A percentile compares a stretch with the other conserved stretches of the same genome.
These are phyloP conservation scores for Cubamyces lactineus DNA, from an alignment of 768 basidiomycete species.

Conservation along the genomic window DNA sequence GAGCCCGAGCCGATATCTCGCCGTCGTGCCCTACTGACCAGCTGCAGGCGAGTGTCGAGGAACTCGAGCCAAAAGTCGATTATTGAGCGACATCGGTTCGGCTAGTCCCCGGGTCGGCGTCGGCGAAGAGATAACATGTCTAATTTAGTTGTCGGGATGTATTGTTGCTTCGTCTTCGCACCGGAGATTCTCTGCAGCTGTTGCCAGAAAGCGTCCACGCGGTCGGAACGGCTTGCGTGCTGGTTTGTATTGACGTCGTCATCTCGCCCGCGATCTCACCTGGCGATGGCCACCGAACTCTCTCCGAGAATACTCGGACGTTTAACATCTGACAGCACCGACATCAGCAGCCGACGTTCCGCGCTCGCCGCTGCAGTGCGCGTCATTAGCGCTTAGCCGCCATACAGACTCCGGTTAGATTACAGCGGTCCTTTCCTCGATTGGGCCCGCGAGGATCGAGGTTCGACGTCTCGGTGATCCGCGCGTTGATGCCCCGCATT, in stretches of 20 bases:
- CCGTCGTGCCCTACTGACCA: neutral
- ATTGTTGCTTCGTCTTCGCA: constrained; percentile 3
- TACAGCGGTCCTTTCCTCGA: constrained; percentile 5
- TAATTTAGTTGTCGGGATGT: constrained; percentile 8
- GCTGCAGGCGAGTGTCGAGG: constrained; percentile 69
- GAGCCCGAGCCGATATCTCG: constrained; percentile 28
- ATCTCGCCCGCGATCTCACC: neutral
- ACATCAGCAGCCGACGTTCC: too few species aligned
- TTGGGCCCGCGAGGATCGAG: neutral
- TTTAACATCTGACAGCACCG: neutral
- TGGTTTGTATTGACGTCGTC: constrained; percentile 10
- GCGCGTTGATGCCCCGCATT: neutral
- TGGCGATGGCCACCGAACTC: neutral
- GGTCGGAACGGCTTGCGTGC: constrained; percentile 9
- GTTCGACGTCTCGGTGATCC: neutral
- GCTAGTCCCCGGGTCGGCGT: constrained; percentile 40
- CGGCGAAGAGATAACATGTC: constrained; percentile 6
- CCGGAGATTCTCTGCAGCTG: neutral
- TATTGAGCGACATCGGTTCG: constrained; percentile 70
- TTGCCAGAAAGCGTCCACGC: neutral
- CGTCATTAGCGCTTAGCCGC: too few species aligned
- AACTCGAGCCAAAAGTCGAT: constrained; percentile 73
- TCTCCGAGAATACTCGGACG: neutral
- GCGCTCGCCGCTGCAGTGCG: too few species aligned
- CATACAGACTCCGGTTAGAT: neutral